A percentile compares a stretch with the other conserved stretches of the same genome.
Conservation (phyloP, 2,329 filamentous ascomycete species). For the Orbilia oligospora region DNA sequence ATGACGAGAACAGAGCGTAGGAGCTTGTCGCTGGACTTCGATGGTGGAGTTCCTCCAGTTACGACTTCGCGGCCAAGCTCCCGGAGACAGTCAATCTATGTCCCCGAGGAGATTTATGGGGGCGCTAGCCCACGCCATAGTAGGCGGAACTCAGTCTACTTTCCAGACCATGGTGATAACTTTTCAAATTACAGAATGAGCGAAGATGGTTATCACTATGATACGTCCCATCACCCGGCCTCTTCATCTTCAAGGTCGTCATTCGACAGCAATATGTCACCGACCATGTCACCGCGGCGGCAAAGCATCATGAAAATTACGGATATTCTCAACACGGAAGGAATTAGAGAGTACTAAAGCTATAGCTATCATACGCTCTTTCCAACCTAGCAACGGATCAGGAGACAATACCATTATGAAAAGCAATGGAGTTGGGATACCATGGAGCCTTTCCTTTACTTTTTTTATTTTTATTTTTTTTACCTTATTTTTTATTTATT, state of each 20-base stretch:
- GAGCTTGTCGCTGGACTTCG: conserved; percentile 41
- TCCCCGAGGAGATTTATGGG: conserved; percentile 35
- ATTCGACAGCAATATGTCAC: conserved; percentile 53
- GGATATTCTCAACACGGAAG: conserved; percentile 54
- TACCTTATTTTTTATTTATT: not conserved
- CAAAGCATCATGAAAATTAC: conserved; percentile 57
- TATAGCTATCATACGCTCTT: not conserved
- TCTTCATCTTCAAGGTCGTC: conserved; percentile 51
- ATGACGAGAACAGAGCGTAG: conserved; percentile 49
- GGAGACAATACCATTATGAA: not conserved
- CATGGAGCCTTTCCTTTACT: too few relatives aligned
- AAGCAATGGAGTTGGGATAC: not conserved
- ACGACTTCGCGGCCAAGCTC: conserved; percentile 44
- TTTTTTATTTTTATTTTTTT: not conserved
- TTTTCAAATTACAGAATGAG: conserved; percentile 46
- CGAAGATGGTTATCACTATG: conserved; percentile 45
- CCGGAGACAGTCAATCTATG: conserved; percentile 50
- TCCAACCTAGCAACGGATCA: not conserved
- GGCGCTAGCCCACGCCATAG: conserved; percentile 36
- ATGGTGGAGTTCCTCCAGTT: conserved; percentile 4
- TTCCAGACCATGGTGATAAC: conserved; percentile 41
- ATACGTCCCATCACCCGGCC: conserved; percentile 21
- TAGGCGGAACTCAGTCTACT: conserved; percentile 48
- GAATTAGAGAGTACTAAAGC: conserved; percentile 38
- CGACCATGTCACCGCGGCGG: conserved; percentile 47